phyloP scores from a whole-genome alignment of 176 grass and related monocot genomes.

The Carex cristatella region DNA sequence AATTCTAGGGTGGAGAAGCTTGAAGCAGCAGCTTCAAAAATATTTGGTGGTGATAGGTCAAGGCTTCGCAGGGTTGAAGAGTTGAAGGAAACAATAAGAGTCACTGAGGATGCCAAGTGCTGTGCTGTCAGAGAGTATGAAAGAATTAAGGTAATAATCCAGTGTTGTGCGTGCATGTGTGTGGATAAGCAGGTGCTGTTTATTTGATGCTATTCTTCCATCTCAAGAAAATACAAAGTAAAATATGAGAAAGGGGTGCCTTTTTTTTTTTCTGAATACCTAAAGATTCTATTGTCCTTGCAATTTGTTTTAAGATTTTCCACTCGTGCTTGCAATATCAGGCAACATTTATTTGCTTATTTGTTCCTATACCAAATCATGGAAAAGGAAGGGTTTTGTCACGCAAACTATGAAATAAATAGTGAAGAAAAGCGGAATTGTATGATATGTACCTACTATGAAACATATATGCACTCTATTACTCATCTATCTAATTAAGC shows the following conservation, averaged over 20 bases:
- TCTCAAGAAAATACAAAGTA: neutral
- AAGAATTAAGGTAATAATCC: constrained; percentile 80
- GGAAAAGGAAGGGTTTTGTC: neutral
- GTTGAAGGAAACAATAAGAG: constrained; percentile 70
- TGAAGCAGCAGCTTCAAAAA: constrained; percentile 75
- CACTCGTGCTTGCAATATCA: neutral
- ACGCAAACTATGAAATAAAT: neutral
- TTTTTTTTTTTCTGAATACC: neutral
- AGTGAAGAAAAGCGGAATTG: too few relatives aligned
- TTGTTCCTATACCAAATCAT: neutral
- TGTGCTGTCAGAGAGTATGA: constrained; percentile 85
- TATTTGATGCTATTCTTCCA: neutral
- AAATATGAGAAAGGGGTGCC: neutral
- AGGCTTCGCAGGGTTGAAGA: constrained; percentile 76
- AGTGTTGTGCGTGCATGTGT: neutral
- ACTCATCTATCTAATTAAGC: neutral
- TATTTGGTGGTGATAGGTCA: constrained; percentile 89
- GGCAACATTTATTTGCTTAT: neutral
- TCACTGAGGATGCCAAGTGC: constrained; percentile 81
- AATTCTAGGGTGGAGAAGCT: constrained; percentile 77
- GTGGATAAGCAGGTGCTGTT: neutral
- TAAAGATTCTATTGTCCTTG: neutral
- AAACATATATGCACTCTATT: neutral
- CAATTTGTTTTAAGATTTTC: neutral
- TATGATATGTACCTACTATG: too few relatives aligned